A percentile compares a stretch with the other conserved stretches of the same genome.
Evolutionary conservation across 306 rosid genomes (phyloP).

Genomic region (Quillaja saponaria): DNA sequence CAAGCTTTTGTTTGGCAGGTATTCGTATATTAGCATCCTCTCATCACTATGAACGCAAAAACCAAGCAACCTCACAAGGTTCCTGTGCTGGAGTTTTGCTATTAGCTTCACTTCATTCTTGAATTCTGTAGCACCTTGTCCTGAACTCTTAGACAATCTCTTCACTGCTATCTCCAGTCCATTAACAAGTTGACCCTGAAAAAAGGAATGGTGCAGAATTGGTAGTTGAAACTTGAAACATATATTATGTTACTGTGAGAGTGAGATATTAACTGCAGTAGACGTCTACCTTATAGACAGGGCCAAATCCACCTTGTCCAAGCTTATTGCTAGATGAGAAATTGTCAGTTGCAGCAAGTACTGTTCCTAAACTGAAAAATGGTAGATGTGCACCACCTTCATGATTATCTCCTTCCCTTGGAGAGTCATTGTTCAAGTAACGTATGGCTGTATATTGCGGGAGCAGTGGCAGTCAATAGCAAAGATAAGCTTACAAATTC

Average conservation of each 20-base stretch:
- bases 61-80: slow-evolving; percentile 42
- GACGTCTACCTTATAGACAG: slow-evolving; percentile 51
- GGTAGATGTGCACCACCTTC: slow-evolving; percentile 27
- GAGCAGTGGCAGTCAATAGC: too few species aligned
- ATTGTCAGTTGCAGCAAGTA: slow-evolving; percentile 52
- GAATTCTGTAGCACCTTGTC: slow-evolving; percentile 48
- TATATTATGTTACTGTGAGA: too few species aligned
- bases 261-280: background rate
- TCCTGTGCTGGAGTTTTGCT: slow-evolving; percentile 47
- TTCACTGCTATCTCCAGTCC: slow-evolving; percentile 61
- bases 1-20: slow-evolving; percentile 43
- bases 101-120: slow-evolving; percentile 43
- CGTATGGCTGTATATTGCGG: too few species aligned
- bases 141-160: slow-evolving; percentile 42
- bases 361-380: slow-evolving; percentile 35
- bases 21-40: slow-evolving; percentile 46
- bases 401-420: too few species aligned
- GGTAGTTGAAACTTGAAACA: too few species aligned
- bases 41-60: slow-evolving; percentile 42
- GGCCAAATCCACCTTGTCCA: slow-evolving; percentile 64
- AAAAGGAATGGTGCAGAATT: background rate
- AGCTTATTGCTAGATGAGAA: slow-evolving; percentile 48
- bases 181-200: slow-evolving; percentile 45
- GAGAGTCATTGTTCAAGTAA: too few species aligned
- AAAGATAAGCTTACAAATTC: too few species aligned